A percentile compares a stretch with the other conserved stretches of the same genome.
Conservation (phyloP, 2,329 filamentous ascomycete genomes). For the Arthrobotrys iridis region DNA sequence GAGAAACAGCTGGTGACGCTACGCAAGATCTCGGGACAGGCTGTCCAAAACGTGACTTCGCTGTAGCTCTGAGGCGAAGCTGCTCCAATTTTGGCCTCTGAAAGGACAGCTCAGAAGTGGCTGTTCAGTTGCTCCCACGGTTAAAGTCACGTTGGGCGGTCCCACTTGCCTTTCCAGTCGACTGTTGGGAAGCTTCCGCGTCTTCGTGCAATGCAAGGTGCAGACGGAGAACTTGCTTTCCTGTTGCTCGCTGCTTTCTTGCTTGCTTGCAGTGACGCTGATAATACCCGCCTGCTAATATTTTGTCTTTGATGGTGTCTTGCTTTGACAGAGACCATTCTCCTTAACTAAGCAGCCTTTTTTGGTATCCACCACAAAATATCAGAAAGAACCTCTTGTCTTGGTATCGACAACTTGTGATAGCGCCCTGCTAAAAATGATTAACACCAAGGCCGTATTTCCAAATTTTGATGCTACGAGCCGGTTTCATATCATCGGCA, state of each 20-base stretch:
- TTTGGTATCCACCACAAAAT: constrained; percentile 8
- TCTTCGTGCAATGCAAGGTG: constrained; percentile 5
- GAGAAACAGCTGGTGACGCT: constrained; percentile 6
- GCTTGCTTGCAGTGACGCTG: constrained; percentile 18
- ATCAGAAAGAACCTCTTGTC: background rate
- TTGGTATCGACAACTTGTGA: constrained; percentile 15
- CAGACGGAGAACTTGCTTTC: background rate
- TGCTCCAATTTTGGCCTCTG: constrained; percentile 40
- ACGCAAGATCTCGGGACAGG: constrained; percentile 34
- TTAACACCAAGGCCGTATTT: constrained; percentile 23
- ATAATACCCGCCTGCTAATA: constrained; percentile 46
- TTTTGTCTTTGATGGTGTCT: constrained; percentile 55
- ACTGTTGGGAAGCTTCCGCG: constrained; percentile 11
- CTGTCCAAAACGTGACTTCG: constrained; percentile 42
- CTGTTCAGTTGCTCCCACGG: constrained; percentile 43
- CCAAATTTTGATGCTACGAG: constrained; percentile 13
- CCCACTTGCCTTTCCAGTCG: constrained; percentile 48
- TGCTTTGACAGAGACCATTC: constrained; percentile 42
- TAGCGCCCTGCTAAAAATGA: constrained; percentile 42
- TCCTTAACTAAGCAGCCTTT: constrained; percentile 17
- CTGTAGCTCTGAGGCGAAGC: constrained; percentile 47
- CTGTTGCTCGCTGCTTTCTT: constrained; percentile 5
- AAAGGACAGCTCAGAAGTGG: constrained; percentile 48
- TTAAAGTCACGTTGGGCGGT: constrained; percentile 52
- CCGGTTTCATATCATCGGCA: constrained; percentile 32